Conservation (phyloP, 345 rosid genomes). For the Populus ilicifolia region DNA sequence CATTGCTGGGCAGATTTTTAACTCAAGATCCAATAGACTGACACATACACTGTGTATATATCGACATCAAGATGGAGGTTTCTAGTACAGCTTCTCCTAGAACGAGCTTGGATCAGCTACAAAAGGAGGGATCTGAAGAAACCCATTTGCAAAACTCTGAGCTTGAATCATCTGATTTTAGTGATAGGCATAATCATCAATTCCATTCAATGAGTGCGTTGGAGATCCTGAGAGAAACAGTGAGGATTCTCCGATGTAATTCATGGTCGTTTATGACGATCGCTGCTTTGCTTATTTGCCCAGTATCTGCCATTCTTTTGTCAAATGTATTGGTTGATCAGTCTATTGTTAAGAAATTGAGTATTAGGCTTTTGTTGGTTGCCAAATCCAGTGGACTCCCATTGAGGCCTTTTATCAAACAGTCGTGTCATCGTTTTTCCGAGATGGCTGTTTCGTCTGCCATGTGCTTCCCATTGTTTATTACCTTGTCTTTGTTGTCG, state of each 20-base stretch:
- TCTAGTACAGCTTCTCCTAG: slow-evolving; percentile 34
- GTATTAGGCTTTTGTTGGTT: slow-evolving; percentile 54
- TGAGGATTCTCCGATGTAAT: slow-evolving; percentile 75
- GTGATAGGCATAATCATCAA: slow-evolving; percentile 20
- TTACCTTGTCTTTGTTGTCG: slow-evolving; percentile 56
- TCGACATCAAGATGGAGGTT: slow-evolving; percentile 33
- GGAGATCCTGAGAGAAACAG: slow-evolving; percentile 85
- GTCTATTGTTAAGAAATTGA: slow-evolving; percentile 52
- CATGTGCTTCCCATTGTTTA: slow-evolving; percentile 70
- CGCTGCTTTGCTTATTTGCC: slow-evolving; percentile 63
- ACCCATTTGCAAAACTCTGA: slow-evolving; percentile 37
- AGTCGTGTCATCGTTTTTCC: slow-evolving; percentile 60
- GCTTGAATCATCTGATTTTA: slow-evolving; percentile 30
- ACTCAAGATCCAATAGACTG: slow-evolving; percentile 3
- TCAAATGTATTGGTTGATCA: slow-evolving; percentile 72
- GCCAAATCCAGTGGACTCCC: slow-evolving; percentile 77
- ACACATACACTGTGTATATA: neutral
- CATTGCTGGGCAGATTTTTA: neutral
- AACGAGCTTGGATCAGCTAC: slow-evolving; percentile 27
- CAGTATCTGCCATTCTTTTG: slow-evolving; percentile 62
- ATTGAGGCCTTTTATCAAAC: slow-evolving; percentile 51
- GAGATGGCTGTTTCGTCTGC: slow-evolving; percentile 65
- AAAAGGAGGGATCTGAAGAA: slow-evolving; percentile 33
- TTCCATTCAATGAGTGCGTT: slow-evolving; percentile 68
- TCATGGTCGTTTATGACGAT: slow-evolving; percentile 55